Conservation (phyloP, 2,329 filamentous ascomycete species). For the Neofusicoccum ribis region DNA sequence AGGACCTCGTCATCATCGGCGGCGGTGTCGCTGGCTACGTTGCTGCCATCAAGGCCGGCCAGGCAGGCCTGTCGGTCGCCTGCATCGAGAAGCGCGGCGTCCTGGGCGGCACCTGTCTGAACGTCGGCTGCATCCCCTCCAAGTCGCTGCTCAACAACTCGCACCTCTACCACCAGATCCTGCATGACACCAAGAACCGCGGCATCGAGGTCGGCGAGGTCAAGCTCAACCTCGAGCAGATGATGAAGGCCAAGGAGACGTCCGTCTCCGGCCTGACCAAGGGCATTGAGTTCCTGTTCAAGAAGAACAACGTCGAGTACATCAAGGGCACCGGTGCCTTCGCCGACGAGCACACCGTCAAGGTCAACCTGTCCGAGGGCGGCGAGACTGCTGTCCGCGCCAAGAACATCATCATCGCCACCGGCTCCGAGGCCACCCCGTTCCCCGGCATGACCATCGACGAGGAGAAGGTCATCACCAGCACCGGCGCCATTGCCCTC, state of each 20-base stretch:
- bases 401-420: constrained; percentile 98
- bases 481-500: constrained; percentile 88
- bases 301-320: constrained; percentile 99
- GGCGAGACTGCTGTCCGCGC: constrained; percentile 83
- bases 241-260: constrained; percentile 98
- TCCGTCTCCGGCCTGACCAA: constrained; percentile 89
- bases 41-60: constrained; percentile 97
- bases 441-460: constrained; percentile 96
- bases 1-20: constrained; percentile 96
- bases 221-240: constrained; percentile 88
- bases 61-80: constrained; percentile 93
- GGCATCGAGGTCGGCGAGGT: constrained; percentile 98
- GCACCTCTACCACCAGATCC: constrained; percentile 93
- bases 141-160: constrained; percentile 99
- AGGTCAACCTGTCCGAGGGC: constrained; percentile 85
- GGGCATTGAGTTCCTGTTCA: constrained; percentile 96
- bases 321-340: constrained; percentile 91
- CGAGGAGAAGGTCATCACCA: constrained; percentile 95
- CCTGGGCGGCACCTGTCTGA: constrained; percentile 95
- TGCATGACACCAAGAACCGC: constrained; percentile 95
- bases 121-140: constrained; percentile 98
- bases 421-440: constrained; percentile 90
- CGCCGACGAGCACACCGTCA: constrained; percentile 84
- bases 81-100: constrained; percentile 98
- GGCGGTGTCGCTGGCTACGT: constrained; percentile 98